phyloP scores from a whole-genome alignment of 1,139 yeast genomes.

The Pichia sp. region DNA sequence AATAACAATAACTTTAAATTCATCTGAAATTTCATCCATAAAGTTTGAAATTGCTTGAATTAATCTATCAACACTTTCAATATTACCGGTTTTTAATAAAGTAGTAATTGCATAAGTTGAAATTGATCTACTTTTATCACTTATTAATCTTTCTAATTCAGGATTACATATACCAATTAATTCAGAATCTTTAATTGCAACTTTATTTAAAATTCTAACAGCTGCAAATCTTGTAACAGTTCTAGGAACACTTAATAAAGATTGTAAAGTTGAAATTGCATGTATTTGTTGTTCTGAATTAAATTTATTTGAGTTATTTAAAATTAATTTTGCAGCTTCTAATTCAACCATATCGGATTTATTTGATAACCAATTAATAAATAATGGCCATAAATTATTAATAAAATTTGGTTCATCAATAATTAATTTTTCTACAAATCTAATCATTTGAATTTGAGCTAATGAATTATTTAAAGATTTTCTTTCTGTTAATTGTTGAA shows the following conservation, averaged over 20 bases:
- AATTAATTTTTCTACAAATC: slow-evolving; percentile 71
- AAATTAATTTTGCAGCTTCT: slow-evolving; percentile 86
- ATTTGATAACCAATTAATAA: slow-evolving; percentile 68
- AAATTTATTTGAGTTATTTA: slow-evolving; percentile 49
- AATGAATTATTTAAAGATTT: slow-evolving; percentile 61
- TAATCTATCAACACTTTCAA: slow-evolving; percentile 83
- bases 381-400: slow-evolving; percentile 54
- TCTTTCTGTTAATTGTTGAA: slow-evolving; percentile 61
- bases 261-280: slow-evolving; percentile 70
- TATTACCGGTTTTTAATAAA: slow-evolving; percentile 88
- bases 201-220: slow-evolving; percentile 78
- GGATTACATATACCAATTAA: slow-evolving; percentile 66
- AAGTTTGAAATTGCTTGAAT: slow-evolving; percentile 82
- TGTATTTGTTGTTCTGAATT: slow-evolving; percentile 57
- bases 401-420: slow-evolving; percentile 50
- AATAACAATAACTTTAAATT: slow-evolving; percentile 87
- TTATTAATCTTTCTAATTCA: slow-evolving; percentile 81
- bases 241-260: slow-evolving; percentile 80
- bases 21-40: slow-evolving; percentile 93
- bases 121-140: slow-evolving; percentile 82
- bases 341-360: slow-evolving; percentile 87
- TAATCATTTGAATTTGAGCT: slow-evolving; percentile 80
- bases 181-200: slow-evolving; percentile 79
- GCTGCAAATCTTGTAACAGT: slow-evolving; percentile 91
- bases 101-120: slow-evolving; percentile 99